Evolutionary conservation across 495 filamentous ascomycete species (phyloP).

Genomic region (Hypoxylon perforatum): DNA sequence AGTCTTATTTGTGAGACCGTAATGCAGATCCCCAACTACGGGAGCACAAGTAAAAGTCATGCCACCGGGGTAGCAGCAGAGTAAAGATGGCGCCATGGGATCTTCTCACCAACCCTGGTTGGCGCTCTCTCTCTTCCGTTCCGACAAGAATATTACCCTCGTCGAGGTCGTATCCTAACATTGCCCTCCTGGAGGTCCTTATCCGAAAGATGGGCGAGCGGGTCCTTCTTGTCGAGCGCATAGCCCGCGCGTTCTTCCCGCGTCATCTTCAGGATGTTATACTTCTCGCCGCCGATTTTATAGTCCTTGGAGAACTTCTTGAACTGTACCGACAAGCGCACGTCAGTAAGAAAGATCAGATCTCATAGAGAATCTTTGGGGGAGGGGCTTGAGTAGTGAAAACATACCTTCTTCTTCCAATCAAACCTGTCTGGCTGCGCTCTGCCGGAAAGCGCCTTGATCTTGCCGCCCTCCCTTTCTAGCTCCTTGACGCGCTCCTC

Average conservation of each 20-base stretch:
- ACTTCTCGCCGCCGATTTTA: constrained; percentile 33
- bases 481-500: constrained; percentile 23
- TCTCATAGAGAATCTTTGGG: background rate
- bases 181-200: constrained; percentile 33
- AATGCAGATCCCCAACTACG: constrained; percentile 21
- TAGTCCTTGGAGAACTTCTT: constrained; percentile 35
- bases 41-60: constrained; percentile 4
- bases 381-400: background rate
- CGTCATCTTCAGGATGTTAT: constrained; percentile 34
- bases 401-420: constrained; percentile 34
- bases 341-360: background rate
- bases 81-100: background rate
- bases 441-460: constrained; percentile 24
- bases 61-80: background rate
- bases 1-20: constrained; percentile 16
- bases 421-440: constrained; percentile 31
- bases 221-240: constrained; percentile 31
- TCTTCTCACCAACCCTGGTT: constrained; percentile 11
- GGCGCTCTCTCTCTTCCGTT: too few relatives aligned
- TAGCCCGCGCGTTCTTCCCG: constrained; percentile 31
- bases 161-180: constrained; percentile 28
- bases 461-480: constrained; percentile 27
- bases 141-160: constrained; percentile 19
- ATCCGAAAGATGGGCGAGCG: constrained; percentile 33
- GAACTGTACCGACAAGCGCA: constrained; percentile 20